Percentiles rank a stretch among this genome's conserved stretches.
These are phyloP conservation scores for Monosporascus cannonballus DNA, from an alignment of 2,329 filamentous ascomycete genomes.

Conservation along the genomic window DNA sequence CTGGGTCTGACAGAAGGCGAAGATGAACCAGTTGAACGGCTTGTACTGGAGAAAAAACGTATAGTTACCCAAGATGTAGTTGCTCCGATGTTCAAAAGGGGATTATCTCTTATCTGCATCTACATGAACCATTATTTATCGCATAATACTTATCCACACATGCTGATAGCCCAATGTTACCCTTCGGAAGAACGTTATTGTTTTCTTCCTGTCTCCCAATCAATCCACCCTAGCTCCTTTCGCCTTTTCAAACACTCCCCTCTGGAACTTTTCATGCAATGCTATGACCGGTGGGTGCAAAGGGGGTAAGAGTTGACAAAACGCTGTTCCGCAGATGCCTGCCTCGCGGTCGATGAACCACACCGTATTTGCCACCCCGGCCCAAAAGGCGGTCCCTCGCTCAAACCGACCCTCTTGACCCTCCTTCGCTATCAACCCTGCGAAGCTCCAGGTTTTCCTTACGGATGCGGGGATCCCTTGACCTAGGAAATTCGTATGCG, in stretches of 20 bases:
- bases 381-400: slow-evolving; percentile 15
- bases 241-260: slow-evolving; percentile 5
- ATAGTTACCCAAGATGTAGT: too few species aligned
- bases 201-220: too few species aligned
- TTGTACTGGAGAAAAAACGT: too few species aligned
- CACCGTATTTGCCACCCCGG: slow-evolving; percentile 12
- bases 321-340: slow-evolving; percentile 15
- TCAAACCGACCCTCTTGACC: slow-evolving; percentile 13
- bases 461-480: slow-evolving; percentile 13
- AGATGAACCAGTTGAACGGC: too few species aligned
- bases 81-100: too few species aligned
- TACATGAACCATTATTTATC: too few species aligned
- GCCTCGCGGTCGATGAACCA: slow-evolving; percentile 22
- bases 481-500: slow-evolving; percentile 11
- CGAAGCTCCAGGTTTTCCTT: slow-evolving; percentile 19
- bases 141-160: too few species aligned
- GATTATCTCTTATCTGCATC: too few species aligned
- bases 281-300: slow-evolving; percentile 14
- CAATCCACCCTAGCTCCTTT: too few species aligned
- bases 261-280: slow-evolving; percentile 19
- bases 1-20: too few species aligned
- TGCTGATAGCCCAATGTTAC: too few species aligned
- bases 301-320: slow-evolving; percentile 18
- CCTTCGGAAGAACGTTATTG: too few species aligned
- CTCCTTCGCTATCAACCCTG: slow-evolving; percentile 19